These are phyloP conservation scores for Chlorella sp. DNA, from an alignment of 139 green algal genomes.

Conservation along the genomic window DNA sequence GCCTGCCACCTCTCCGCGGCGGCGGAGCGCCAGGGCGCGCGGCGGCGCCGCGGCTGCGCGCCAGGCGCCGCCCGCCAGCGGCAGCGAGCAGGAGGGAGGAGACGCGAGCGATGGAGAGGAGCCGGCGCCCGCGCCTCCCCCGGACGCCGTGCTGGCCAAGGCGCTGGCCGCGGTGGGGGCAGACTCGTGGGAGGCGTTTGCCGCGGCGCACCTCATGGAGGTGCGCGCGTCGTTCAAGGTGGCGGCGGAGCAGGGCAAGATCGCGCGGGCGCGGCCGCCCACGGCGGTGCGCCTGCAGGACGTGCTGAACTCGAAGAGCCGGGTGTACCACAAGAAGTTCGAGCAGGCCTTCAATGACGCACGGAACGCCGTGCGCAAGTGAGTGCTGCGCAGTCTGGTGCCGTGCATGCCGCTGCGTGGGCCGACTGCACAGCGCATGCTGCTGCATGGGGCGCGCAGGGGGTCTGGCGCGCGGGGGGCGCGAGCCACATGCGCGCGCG, in stretches of 20 bases:
- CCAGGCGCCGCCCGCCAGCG: background rate
- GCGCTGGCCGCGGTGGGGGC: slow-evolving; percentile 2
- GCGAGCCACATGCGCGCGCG: background rate
- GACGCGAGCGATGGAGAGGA: no score
- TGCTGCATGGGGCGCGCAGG: background rate
- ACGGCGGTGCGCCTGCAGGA: background rate
- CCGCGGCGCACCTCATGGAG: background rate
- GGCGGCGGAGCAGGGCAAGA: background rate
- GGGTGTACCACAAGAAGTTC: slow-evolving; percentile 20
- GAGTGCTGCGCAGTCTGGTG: background rate
- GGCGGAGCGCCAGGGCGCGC: background rate
- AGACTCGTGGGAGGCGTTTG: background rate
- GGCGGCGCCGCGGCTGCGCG: background rate
- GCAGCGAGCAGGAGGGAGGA: no score
- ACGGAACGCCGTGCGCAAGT: background rate
- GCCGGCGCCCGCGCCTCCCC: no score
- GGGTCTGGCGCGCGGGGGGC: background rate
- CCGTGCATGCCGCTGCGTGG: background rate
- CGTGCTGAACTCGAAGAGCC: slow-evolving; percentile 22
- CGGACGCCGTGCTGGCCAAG: background rate
- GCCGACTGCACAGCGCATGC: background rate
- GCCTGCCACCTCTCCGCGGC: no score
- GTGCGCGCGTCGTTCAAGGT: background rate
- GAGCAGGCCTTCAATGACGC: slow-evolving; percentile 6
- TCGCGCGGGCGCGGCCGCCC: background rate